Evolutionary conservation across 1,139 yeast species (phyloP), one percentile per base, ranked within the genome.

Genomic region (Insectozyma bohioensis): DNA sequence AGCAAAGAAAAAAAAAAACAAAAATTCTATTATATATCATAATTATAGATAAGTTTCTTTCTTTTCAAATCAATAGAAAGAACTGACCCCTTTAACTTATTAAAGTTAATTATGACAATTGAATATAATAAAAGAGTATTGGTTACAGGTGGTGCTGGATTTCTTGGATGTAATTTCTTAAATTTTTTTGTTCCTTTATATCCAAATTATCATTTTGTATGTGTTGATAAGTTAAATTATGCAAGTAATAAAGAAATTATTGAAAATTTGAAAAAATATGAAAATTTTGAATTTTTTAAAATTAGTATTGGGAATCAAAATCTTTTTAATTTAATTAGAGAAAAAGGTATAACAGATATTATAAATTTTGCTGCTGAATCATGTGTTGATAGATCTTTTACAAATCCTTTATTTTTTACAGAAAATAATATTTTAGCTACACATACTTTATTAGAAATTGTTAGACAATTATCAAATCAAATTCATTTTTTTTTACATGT

Each of bases 121-220:
- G n/a, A n/a, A n/a, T 51, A 35, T 34, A 47, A 42, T 3, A 49
- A 51, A 21, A 41, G 49, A 35, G 56, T 75, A 12, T 52, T 76
- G 15, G 70, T 77, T 2, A 67, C 81, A 3, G 82, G 83, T 2
- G 82, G 80, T 2, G 78, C 78, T 5, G 83, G 83, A 2, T 77
- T 77, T 45, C 71, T 77, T 10, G 81, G 80, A 1, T 69, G 77
- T 1, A 67, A 76, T 58, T 58, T 72, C 37, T 58, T 73, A 12
- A 57, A 65, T n/a, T 54, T 56, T 36, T 50, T 71, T 33, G 67
- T 69, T 1, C 28, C 39, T 2, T 52, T 51, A 13, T 63, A 71
- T 43, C 75, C 77, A 1, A 41, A 51, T 16, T 59, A 58, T 43
- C 51, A 48, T 11, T 67, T 77, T 31, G 51, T 68, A 3, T 73